phyloP scores from a whole-genome alignment of 176 grass and related monocot genomes.

The Areca catechu region DNA sequence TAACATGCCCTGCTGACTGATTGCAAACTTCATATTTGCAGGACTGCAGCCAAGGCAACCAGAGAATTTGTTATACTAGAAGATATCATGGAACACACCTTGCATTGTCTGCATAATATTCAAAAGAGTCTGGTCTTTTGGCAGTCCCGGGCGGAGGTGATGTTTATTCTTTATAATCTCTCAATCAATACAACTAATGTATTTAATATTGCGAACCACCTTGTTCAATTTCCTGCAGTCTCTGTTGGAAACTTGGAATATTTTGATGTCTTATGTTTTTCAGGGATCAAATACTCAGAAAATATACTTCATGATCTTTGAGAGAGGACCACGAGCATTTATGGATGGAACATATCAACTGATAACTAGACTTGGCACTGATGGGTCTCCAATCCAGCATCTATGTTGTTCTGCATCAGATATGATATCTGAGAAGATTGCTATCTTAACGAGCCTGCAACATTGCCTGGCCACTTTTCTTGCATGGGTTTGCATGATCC shows the following conservation, averaged over 20 bases:
- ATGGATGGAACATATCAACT: slow-evolving; percentile 41
- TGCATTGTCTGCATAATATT: slow-evolving; percentile 58
- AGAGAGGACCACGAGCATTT: slow-evolving; percentile 85
- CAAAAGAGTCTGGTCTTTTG: slow-evolving; percentile 89
- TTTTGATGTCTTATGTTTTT: slow-evolving; percentile 4
- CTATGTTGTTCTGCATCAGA: slow-evolving; percentile 55
- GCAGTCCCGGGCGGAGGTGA: slow-evolving; percentile 70
- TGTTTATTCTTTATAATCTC: not conserved
- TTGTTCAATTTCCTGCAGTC: not conserved
- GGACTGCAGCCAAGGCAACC: slow-evolving; percentile 36
- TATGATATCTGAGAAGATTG: slow-evolving; percentile 61
- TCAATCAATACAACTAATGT: no score
- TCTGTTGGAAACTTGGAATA: slow-evolving; percentile 22
- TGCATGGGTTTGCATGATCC: slow-evolving; percentile 51
- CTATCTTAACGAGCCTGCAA: slow-evolving; percentile 57
- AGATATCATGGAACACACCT: slow-evolving; percentile 54
- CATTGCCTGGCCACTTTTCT: slow-evolving; percentile 61
- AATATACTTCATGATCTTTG: slow-evolving; percentile 87
- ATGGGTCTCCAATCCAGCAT: slow-evolving; percentile 39
- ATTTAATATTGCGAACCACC: no score
- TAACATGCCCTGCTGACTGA: not conserved
- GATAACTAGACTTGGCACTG: slow-evolving; percentile 30
- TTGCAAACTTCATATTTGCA: slow-evolving; percentile 28
- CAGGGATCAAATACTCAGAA: slow-evolving; percentile 61
- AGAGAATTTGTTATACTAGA: slow-evolving; percentile 57